Conservation (phyloP, 805 yeast genomes). For the Metschnikowia similis region DNA sequence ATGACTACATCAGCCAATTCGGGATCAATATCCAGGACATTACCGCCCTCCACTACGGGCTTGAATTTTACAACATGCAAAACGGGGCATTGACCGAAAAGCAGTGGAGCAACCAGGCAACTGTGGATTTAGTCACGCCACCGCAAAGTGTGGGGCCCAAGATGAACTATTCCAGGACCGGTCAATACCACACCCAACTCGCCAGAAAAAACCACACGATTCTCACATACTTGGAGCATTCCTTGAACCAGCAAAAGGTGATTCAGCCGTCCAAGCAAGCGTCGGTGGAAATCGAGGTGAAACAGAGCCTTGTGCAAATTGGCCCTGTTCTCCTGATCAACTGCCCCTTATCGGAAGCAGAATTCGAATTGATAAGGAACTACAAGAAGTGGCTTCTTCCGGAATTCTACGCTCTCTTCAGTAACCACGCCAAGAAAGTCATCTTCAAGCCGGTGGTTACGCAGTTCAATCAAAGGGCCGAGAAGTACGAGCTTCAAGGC, state of each 20-base stretch:
- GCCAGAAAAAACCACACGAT: conserved; percentile 32
- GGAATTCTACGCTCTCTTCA: conserved; percentile 45
- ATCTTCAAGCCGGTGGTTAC: conserved; percentile 32
- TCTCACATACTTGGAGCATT: conserved; percentile 56
- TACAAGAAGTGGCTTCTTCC: conserved; percentile 58
- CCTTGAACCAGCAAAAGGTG: conserved; percentile 50
- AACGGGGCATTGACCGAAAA: conserved; percentile 37
- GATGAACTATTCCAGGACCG: background rate
- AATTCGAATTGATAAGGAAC: conserved; percentile 47
- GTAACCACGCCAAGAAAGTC: conserved; percentile 33
- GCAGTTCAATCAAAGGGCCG: conserved; percentile 26
- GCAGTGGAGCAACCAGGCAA: conserved; percentile 31
- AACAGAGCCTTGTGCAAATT: conserved; percentile 46
- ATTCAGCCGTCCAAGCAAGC: conserved; percentile 41
- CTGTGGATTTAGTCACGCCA: conserved; percentile 43
- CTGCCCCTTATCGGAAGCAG: conserved; percentile 50
- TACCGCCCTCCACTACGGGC: conserved; percentile 42
- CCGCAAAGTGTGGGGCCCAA: conserved; percentile 19
- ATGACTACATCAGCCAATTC: conserved; percentile 43
- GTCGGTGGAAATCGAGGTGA: conserved; percentile 45
- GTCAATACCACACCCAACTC: conserved; percentile 5
- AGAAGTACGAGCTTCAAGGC: conserved; percentile 61
- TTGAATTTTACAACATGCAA: conserved; percentile 34
- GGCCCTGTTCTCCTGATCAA: conserved; percentile 68
- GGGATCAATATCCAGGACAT: conserved; percentile 23